Percentiles rank a stretch among this genome's conserved stretches.
Evolutionary conservation across 768 basidiomycete species (phyloP).

Genomic region (Clitopilus passeckerianus): DNA sequence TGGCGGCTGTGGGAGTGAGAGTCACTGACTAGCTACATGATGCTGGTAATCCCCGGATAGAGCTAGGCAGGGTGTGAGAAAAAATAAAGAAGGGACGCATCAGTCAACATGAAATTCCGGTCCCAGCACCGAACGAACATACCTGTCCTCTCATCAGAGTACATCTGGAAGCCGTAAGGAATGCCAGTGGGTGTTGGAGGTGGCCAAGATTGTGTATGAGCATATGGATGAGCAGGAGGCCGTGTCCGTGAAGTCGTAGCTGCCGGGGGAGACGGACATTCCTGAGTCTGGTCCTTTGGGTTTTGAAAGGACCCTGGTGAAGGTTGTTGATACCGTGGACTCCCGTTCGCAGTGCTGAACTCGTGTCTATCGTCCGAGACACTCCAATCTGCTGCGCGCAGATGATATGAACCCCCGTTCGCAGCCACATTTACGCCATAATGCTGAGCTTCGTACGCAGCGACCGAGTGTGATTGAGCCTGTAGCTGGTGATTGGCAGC

Average conservation of each 20-base stretch:
- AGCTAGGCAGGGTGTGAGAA: conserved; percentile 20
- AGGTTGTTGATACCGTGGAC: conserved; percentile 27
- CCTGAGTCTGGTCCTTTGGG: background rate
- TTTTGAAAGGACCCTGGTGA: conserved; percentile 23
- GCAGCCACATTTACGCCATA: background rate
- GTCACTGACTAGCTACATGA: conserved; percentile 24
- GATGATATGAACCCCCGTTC: conserved; percentile 36
- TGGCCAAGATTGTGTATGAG: conserved; percentile 1
- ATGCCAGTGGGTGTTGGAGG: conserved; percentile 14
- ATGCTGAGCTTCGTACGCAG: conserved; percentile 14
- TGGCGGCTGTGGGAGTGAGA: background rate
- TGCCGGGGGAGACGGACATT: background rate
- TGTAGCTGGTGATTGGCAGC: background rate
- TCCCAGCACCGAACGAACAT: conserved; percentile 12
- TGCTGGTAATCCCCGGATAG: conserved; percentile 37
- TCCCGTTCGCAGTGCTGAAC: conserved; percentile 26
- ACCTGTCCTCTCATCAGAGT: conserved; percentile 59
- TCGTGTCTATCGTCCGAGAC: conserved; percentile 20
- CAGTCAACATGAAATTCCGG: background rate
- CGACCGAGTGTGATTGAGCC: conserved; percentile 6
- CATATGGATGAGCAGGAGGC: background rate
- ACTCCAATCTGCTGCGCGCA: conserved; percentile 61
- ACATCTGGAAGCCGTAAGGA: conserved; percentile 43
- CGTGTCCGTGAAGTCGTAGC: background rate
- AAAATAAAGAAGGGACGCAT: conserved; percentile 3